Percentiles rank a stretch among this genome's conserved stretches.
Evolutionary conservation across 2,329 filamentous ascomycete genomes (phyloP).

Genomic region (Escovopsis weberi): DNA sequence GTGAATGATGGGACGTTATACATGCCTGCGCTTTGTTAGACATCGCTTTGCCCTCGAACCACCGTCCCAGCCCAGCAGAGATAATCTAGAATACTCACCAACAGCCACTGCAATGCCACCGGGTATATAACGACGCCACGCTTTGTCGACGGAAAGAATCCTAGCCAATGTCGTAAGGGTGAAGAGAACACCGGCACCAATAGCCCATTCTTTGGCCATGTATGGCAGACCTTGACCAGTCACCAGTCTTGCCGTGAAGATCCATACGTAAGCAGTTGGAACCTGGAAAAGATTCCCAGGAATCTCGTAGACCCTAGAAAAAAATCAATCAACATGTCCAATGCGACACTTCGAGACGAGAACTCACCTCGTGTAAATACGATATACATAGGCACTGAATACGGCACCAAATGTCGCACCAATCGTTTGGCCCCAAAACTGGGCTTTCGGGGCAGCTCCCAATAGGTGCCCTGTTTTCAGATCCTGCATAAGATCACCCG

Average conservation of each 20-base stretch:
- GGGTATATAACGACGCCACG: conserved; percentile 66
- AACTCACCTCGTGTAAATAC: conserved; percentile 57
- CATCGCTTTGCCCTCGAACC: too few relatives aligned
- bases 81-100: conserved; percentile 31
- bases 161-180: conserved; percentile 54
- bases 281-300: conserved; percentile 86
- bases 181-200: conserved; percentile 62
- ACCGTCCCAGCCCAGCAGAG: background rate
- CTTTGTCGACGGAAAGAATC: conserved; percentile 38
- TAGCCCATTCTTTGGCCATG: conserved; percentile 69
- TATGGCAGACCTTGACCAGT: conserved; percentile 77
- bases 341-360: too few relatives aligned
- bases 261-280: conserved; percentile 91
- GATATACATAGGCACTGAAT: conserved; percentile 75
- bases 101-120: conserved; percentile 94
- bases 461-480: conserved; percentile 91
- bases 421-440: conserved; percentile 94
- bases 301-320: conserved; percentile 60
- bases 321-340: background rate
- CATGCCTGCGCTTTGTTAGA: conserved; percentile 48
- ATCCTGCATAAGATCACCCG: conserved; percentile 93
- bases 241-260: conserved; percentile 87
- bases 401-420: conserved; percentile 77
- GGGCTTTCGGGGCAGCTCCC: conserved; percentile 81
- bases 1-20: conserved; percentile 98